A percentile compares a stretch with the other conserved stretches of the same genome.
phyloP scores from a whole-genome alignment of 306 rosid species.

The Medicago ruthenica region DNA sequence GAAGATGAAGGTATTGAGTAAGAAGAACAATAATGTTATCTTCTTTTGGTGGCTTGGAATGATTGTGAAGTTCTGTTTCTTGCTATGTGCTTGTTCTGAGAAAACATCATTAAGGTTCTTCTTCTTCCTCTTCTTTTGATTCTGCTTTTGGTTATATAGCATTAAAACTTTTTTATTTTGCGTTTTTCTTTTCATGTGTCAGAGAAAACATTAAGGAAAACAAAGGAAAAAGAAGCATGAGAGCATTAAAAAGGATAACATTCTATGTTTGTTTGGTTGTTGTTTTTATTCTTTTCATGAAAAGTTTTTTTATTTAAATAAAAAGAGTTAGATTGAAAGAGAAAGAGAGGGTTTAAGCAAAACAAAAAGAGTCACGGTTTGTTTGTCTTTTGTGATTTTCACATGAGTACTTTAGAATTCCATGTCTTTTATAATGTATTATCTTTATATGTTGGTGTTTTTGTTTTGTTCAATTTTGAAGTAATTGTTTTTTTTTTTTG shows the following conservation, averaged over 20 bases:
- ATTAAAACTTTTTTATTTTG: conserved; percentile 27
- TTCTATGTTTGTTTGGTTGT: conserved; percentile 31
- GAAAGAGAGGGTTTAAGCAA: neutral
- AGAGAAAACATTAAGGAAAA: conserved; percentile 31
- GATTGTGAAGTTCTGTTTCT: conserved; percentile 41
- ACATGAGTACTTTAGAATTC: conserved; percentile 44
- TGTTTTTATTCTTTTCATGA: conserved; percentile 44
- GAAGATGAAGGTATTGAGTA: conserved; percentile 36
- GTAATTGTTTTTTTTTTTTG: conserved; percentile 18
- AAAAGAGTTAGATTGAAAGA: neutral
- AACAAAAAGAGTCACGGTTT: conserved; percentile 47
- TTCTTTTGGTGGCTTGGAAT: conserved; percentile 51
- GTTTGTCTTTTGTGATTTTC: conserved; percentile 45
- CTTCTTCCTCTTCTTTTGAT: conserved; percentile 33
- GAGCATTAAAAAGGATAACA: conserved; percentile 22
- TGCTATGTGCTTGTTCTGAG: conserved; percentile 43
- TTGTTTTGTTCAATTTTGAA: neutral
- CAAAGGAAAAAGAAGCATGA: conserved; percentile 25
- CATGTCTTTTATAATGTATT: conserved; percentile 7
- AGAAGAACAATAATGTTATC: conserved; percentile 23
- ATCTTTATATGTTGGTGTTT: neutral
- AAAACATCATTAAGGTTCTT: conserved; percentile 51
- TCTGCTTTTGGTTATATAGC: conserved; percentile 22
- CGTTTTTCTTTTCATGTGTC: conserved; percentile 48
- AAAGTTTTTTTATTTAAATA: neutral